A percentile compares a stretch with the other conserved stretches of the same genome.
Evolutionary conservation across 2,329 filamentous ascomycete genomes (phyloP).

Genomic region (Fusarium tupiense): DNA sequence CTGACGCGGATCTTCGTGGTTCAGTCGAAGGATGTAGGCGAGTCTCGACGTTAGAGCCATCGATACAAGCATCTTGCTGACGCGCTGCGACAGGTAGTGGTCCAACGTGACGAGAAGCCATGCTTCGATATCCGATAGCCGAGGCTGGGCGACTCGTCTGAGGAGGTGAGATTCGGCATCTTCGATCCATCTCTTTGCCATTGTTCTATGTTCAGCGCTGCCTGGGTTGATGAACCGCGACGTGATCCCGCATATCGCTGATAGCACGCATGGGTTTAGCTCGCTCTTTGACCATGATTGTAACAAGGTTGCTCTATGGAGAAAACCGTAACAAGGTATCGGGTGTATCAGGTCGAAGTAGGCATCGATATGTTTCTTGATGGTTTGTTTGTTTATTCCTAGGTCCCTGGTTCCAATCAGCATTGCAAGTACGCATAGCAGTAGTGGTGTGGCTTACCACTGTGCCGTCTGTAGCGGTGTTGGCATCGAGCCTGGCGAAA

Average conservation of each 20-base stretch:
- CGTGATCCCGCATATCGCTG: slow-evolving; percentile 14
- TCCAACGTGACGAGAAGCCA: slow-evolving; percentile 34
- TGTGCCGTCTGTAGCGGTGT: background rate
- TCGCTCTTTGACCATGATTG: slow-evolving; percentile 22
- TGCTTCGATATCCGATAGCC: slow-evolving; percentile 34
- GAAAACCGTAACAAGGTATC: slow-evolving; percentile 18
- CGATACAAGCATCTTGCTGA: slow-evolving; percentile 36
- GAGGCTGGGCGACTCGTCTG: slow-evolving; percentile 14
- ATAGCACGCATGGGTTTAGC: slow-evolving; percentile 1
- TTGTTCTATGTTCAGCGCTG: background rate
- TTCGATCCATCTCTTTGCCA: slow-evolving; percentile 22
- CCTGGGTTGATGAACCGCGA: background rate
- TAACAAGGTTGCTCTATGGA: slow-evolving; percentile 18
- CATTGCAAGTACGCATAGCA: accelerated
- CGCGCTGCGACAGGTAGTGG: slow-evolving; percentile 31
- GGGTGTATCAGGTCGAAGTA: slow-evolving; percentile 23
- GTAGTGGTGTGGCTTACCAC: background rate
- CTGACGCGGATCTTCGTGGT: slow-evolving; percentile 29
- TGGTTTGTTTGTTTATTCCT: background rate
- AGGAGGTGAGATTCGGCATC: slow-evolving; percentile 28
- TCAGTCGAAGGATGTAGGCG: slow-evolving; percentile 35
- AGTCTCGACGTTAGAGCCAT: slow-evolving; percentile 25
- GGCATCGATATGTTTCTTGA: slow-evolving; percentile 23
- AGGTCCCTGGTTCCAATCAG: background rate
- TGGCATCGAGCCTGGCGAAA: background rate